Conservation (phyloP, 768 basidiomycete species). For the Mycena galopus region DNA sequence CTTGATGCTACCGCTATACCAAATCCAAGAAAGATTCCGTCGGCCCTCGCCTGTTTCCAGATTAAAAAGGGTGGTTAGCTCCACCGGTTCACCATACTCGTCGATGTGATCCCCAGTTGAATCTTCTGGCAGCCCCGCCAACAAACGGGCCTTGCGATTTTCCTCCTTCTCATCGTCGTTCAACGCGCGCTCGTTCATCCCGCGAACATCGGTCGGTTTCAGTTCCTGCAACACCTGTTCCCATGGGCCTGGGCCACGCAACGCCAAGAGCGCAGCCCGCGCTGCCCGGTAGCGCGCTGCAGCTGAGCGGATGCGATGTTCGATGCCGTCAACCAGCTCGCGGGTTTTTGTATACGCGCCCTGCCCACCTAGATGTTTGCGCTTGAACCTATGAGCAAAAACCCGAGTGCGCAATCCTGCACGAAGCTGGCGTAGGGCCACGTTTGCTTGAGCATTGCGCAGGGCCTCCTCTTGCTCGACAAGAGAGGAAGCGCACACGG, state of each 20-base stretch:
- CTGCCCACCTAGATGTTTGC: constrained; percentile 30
- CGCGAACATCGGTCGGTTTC: constrained; percentile 22
- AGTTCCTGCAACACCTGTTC: constrained; percentile 15
- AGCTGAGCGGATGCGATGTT: constrained; percentile 8
- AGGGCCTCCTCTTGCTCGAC: constrained; percentile 36
- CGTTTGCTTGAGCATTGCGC: constrained; percentile 35
- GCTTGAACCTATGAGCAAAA: constrained; percentile 35
- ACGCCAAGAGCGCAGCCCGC: constrained; percentile 12
- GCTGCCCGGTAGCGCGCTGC: constrained; percentile 18
- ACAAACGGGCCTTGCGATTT: background rate
- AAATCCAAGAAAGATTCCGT: background rate
- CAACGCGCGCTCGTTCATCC: constrained; percentile 26
- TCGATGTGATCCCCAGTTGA: background rate
- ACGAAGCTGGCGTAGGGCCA: constrained; percentile 35
- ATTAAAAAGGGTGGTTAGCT: background rate
- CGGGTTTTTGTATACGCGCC: constrained; percentile 32
- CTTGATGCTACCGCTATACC: background rate
- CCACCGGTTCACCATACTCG: background rate
- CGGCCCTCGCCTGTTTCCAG: background rate
- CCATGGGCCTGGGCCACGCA: constrained; percentile 33
- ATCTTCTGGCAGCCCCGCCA: constrained; percentile 17
- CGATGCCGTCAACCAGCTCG: constrained; percentile 30
- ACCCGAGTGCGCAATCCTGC: constrained; percentile 31
- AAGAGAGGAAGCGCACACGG: constrained; percentile 29
- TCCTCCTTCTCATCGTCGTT: constrained; percentile 38